phyloP scores from a whole-genome alignment of 768 basidiomycete genomes.

The Suillus decipiens region DNA sequence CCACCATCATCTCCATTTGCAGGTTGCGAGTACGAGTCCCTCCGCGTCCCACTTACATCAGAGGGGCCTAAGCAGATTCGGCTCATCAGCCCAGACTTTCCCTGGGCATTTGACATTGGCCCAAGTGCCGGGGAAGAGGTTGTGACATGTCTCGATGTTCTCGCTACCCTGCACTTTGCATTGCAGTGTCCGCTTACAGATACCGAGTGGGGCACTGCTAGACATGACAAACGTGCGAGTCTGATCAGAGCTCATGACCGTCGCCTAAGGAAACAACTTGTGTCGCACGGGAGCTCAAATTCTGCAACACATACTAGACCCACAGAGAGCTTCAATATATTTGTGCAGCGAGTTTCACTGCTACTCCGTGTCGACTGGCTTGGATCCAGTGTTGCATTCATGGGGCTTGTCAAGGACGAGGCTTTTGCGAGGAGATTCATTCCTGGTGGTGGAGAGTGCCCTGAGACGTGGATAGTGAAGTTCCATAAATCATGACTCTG shows the following conservation, averaged over 20 bases:
- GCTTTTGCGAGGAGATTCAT: constrained; percentile 11
- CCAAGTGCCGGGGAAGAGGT: neutral
- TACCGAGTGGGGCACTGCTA: constrained; percentile 10
- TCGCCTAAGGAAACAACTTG: neutral
- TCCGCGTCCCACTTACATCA: constrained; percentile 1
- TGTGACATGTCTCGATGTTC: constrained; percentile 11
- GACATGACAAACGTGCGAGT: neutral
- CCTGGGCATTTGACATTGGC: constrained; percentile 11
- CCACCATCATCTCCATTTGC: constrained; percentile 5
- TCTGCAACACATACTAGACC: neutral
- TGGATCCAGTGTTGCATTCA: constrained; percentile 6
- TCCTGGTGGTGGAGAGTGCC: constrained; percentile 4
- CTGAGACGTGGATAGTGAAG: constrained; percentile 14
- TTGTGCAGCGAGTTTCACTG: too few relatives aligned
- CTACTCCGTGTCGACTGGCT: constrained; percentile 15
- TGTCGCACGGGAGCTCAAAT: neutral
- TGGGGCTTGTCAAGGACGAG: constrained; percentile 11
- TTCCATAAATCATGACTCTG: neutral
- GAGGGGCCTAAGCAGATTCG: constrained; percentile 6
- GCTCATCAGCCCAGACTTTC: constrained; percentile 12
- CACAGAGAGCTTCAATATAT: too few relatives aligned
- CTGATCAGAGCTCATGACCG: constrained; percentile 6
- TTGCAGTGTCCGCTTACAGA: constrained; percentile 12
- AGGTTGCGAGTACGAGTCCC: neutral
- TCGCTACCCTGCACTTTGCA: constrained; percentile 6